Conservation (phyloP, 768 basidiomycete genomes). For the Suillus hirtellus region DNA sequence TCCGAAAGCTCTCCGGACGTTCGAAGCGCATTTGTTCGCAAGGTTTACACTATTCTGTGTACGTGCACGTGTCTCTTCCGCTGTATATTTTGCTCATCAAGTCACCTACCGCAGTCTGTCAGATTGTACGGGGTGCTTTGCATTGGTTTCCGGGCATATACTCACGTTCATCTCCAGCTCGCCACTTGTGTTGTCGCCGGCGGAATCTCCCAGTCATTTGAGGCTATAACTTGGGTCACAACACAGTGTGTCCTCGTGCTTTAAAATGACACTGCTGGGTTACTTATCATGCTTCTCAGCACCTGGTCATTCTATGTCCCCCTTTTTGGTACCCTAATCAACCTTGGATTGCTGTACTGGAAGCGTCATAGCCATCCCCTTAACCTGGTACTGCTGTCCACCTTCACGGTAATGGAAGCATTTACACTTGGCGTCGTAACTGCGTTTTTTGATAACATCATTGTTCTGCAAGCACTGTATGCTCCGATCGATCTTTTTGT, state of each 20-base stretch:
- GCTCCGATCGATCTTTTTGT: slow-evolving; percentile 26
- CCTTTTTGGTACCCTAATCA: slow-evolving; percentile 75
- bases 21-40: slow-evolving; percentile 83
- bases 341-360: slow-evolving; percentile 83
- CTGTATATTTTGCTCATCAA: slow-evolving; percentile 7
- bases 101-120: slow-evolving; percentile 49
- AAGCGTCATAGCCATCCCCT: slow-evolving; percentile 89
- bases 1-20: slow-evolving; percentile 78
- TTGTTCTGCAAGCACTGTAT: slow-evolving; percentile 87
- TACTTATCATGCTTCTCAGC: slow-evolving; percentile 36
- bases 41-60: slow-evolving; percentile 91
- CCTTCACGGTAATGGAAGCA: slow-evolving; percentile 91
- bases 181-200: slow-evolving; percentile 82
- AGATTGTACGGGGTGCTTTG: slow-evolving; percentile 55
- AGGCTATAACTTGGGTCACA: slow-evolving; percentile 69
- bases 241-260: slow-evolving; percentile 50
- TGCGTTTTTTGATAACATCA: slow-evolving; percentile 66
- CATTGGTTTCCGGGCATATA: slow-evolving; percentile 1
- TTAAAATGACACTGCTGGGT: slow-evolving; percentile 11
- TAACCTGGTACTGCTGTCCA: slow-evolving; percentile 81
- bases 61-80: slow-evolving; percentile 34
- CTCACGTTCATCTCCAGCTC: slow-evolving; percentile 37
- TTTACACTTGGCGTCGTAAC: slow-evolving; percentile 86
- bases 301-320: slow-evolving; percentile 81
- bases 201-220: slow-evolving; percentile 60